phyloP scores from a whole-genome alignment of 306 rosid species.

The Vigna radiata region DNA sequence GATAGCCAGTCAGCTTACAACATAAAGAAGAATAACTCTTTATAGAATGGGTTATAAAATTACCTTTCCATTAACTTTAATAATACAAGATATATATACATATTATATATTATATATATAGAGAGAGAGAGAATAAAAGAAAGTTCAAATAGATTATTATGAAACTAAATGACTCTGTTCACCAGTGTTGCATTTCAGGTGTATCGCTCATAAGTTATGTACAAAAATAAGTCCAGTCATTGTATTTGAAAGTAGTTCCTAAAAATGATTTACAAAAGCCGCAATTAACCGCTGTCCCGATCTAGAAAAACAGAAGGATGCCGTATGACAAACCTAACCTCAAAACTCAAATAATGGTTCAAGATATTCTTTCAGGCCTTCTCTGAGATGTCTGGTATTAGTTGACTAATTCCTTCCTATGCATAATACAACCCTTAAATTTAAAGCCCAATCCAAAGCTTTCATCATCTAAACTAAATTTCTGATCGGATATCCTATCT shows the following conservation, averaged over 20 bases:
- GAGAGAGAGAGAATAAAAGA: not conserved
- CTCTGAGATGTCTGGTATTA: not conserved
- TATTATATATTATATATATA: too few species aligned
- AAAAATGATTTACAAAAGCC: slow-evolving; percentile 23
- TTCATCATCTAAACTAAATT: slow-evolving; percentile 21
- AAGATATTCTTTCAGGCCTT: slow-evolving; percentile 10
- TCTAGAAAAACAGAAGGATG: slow-evolving; percentile 35
- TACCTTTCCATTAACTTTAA: slow-evolving; percentile 4
- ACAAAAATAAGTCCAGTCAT: slow-evolving; percentile 27
- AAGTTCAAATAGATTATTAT: not conserved
- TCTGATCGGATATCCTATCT: slow-evolving; percentile 24
- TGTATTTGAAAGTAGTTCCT: slow-evolving; percentile 22
- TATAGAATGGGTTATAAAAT: not conserved
- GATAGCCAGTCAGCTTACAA: too few species aligned
- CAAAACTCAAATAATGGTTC: not conserved
- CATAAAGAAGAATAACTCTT: too few species aligned
- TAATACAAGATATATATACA: slow-evolving; percentile 21
- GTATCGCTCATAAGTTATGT: slow-evolving; percentile 4
- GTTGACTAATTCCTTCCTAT: slow-evolving; percentile 30
- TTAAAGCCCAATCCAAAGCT: slow-evolving; percentile 36
- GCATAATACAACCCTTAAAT: slow-evolving; percentile 16
- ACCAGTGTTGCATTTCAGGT: slow-evolving; percentile 27
- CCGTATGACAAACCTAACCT: slow-evolving; percentile 25
- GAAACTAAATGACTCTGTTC: slow-evolving; percentile 22
- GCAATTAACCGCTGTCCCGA: not conserved